A percentile compares a stretch with the other conserved stretches of the same genome.
Conservation (phyloP, 441 rosid genomes). For the Hura crepitans region DNA sequence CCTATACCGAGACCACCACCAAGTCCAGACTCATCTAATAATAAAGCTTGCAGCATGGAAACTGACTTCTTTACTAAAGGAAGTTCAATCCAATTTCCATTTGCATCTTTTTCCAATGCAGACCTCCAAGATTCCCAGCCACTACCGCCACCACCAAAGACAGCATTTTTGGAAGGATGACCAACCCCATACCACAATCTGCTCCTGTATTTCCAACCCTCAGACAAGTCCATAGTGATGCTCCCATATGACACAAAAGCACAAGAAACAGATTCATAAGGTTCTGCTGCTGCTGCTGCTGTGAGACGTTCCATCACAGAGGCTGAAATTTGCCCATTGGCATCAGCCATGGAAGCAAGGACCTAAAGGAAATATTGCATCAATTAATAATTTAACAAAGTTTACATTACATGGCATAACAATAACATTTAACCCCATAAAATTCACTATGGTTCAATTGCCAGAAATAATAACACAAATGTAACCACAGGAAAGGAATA, state of each 20-base stretch:
- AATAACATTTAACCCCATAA: not conserved
- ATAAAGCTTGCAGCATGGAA: slow-evolving; percentile 94
- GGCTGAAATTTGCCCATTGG: slow-evolving; percentile 91
- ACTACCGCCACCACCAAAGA: slow-evolving; percentile 93
- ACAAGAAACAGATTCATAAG: slow-evolving; percentile 95
- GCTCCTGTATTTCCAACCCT: slow-evolving; percentile 99
- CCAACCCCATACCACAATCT: slow-evolving; percentile 98
- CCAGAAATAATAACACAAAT: not conserved
- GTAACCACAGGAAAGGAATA: not conserved
- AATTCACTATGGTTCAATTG: not conserved
- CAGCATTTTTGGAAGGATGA: slow-evolving; percentile 55
- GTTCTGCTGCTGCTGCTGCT: slow-evolving; percentile 98
- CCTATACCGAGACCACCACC: slow-evolving; percentile 99
- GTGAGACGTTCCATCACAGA: slow-evolving; percentile 93
- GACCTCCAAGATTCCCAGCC: slow-evolving; percentile 89
- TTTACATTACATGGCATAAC: slow-evolving; percentile 16
- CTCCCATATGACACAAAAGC: slow-evolving; percentile 99
- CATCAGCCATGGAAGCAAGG: slow-evolving; percentile 99
- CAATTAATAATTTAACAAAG: slow-evolving; percentile 24
- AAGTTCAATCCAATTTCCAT: slow-evolving; percentile 97
- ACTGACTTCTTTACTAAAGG: slow-evolving; percentile 92
- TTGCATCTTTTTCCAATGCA: slow-evolving; percentile 83
- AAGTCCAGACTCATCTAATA: slow-evolving; percentile 95
- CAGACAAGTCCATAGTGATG: slow-evolving; percentile 86
- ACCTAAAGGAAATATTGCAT: slow-evolving; percentile 46